Percentiles rank a stretch among this genome's conserved stretches.
Conservation (phyloP, 208 protist genomes). For the Strigomonas oncopelti region DNA sequence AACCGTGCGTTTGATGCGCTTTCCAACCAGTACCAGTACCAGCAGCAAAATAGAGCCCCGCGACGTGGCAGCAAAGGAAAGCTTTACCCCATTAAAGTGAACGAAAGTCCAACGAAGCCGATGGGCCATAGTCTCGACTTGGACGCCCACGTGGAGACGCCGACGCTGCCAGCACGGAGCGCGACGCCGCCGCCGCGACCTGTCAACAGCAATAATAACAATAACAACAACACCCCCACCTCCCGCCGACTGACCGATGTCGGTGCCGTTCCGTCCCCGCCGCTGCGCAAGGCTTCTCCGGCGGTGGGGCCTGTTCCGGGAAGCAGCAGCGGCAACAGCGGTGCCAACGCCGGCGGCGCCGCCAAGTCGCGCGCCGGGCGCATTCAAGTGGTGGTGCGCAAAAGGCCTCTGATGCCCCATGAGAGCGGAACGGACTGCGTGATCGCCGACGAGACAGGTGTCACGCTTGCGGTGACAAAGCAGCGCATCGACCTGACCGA, state of each 20-base stretch:
- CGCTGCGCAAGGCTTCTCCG: background rate
- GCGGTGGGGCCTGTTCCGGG: background rate
- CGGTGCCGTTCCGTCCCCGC: background rate
- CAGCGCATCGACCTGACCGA: constrained; percentile 93
- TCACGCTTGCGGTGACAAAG: constrained; percentile 58
- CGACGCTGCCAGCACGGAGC: background rate
- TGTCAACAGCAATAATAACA: background rate
- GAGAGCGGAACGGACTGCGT: constrained; percentile 58
- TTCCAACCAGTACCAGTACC: constrained; percentile 21
- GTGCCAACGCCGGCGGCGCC: background rate
- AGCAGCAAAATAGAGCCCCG: constrained; percentile 3
- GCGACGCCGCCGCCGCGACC: constrained; percentile 1
- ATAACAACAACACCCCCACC: too few relatives aligned
- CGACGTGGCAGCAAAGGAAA: background rate
- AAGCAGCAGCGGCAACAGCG: background rate
- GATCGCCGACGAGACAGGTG: constrained; percentile 24
- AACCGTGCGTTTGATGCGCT: constrained; percentile 21
- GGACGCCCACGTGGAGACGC: background rate
- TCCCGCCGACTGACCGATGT: background rate
- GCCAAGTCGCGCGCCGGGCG: constrained; percentile 40
- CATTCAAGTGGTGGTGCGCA: constrained; percentile 84
- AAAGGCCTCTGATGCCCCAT: constrained; percentile 58
- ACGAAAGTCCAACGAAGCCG: background rate
- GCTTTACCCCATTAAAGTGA: constrained; percentile 4
- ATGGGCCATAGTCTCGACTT: background rate